A percentile compares a stretch with the other conserved stretches of the same genome.
Evolutionary conservation across 2,329 filamentous ascomycete species (phyloP).

Genomic region (Apiospora kogelbergensis): DNA sequence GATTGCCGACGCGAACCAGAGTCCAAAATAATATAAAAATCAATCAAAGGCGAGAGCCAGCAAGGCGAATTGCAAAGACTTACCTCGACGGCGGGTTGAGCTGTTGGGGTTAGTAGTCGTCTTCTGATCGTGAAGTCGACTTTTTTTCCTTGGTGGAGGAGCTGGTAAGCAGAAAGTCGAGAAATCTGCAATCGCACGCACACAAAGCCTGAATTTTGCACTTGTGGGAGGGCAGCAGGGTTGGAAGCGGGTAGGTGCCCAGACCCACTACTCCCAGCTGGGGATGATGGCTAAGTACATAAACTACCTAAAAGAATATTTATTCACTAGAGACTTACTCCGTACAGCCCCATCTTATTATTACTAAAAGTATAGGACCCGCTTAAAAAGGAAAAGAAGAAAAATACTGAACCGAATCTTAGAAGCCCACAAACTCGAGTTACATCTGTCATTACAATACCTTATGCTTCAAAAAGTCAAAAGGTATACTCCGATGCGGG

Average conservation of each 20-base stretch:
- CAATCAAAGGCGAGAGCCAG: neutral
- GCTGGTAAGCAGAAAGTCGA: neutral
- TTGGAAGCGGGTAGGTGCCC: neutral
- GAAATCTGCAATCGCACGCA: conserved; percentile 10
- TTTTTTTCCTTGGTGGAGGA: conserved; percentile 7
- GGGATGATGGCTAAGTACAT: neutral
- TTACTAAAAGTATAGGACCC: too few relatives aligned
- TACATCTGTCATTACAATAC: too few relatives aligned
- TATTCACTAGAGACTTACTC: too few relatives aligned
- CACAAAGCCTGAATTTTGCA: conserved; percentile 7
- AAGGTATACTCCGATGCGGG: conserved; percentile 23
- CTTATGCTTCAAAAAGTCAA: too few relatives aligned
- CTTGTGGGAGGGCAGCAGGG: conserved; percentile 7
- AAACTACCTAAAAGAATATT: neutral
- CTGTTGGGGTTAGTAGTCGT: conserved; percentile 9
- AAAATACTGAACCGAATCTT: too few relatives aligned
- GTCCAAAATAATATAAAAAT: neutral
- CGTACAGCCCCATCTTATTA: too few relatives aligned
- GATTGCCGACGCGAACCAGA: neutral
- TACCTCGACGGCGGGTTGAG: conserved; percentile 11
- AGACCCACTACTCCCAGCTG: neutral
- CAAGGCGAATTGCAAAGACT: neutral
- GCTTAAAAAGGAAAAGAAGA: too few relatives aligned
- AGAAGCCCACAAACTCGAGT: too few relatives aligned
- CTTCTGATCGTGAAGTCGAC: conserved; percentile 9